Evolutionary conservation across 1,139 yeast genomes (phyloP), one percentile per base, ranked within the genome.

Genomic region (Debaryomyces sp.): DNA sequence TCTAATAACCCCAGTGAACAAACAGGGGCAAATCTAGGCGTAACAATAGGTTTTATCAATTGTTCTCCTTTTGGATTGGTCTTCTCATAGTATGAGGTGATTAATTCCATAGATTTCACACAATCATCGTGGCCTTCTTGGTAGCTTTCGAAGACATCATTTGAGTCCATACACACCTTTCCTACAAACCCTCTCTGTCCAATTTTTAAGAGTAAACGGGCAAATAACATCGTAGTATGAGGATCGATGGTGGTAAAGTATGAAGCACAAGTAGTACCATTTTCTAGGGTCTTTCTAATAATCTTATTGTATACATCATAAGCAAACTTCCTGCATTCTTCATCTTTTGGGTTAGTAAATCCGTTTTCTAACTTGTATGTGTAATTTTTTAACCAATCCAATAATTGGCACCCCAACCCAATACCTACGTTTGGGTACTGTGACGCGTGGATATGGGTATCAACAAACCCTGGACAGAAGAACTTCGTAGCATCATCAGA

Each of bases 381-480:
- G 64, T 89, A 91, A 21, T 80, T 82, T 33, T 82, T 80, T 44
- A 94, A 76, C 99, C 99, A 94, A 54, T 92, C 96, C 47, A 94
- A 73, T 45, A 94, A 73, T 1, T 96, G 95, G 1, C 89, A 75
- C 53, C 87, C 89, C 41, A 96, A 91, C 52, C 96, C 95, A 36
- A 94, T 82, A 1, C 98, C 98, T 44, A 82, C 78, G 65, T 94
- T 94, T n/a, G 98, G 97, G 64, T 84, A 94, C 68, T 94, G 99
- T 4, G 98, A 87, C 0, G 98, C 97, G 65, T 94, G 99, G 52
- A 91, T 90, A 63, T 94, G 99, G 1, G 98, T 91, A 62, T 94
- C 99, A 12, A 94, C 73, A 59, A 94, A 91, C 1, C 99, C 99
- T 0, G 99, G 99, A 60, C 89, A 82, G 59, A 87, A 82, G 64